These are phyloP conservation scores for Fomitopsis palustris DNA, from an alignment of 1,284 basidiomycete species.

Conservation along the genomic window DNA sequence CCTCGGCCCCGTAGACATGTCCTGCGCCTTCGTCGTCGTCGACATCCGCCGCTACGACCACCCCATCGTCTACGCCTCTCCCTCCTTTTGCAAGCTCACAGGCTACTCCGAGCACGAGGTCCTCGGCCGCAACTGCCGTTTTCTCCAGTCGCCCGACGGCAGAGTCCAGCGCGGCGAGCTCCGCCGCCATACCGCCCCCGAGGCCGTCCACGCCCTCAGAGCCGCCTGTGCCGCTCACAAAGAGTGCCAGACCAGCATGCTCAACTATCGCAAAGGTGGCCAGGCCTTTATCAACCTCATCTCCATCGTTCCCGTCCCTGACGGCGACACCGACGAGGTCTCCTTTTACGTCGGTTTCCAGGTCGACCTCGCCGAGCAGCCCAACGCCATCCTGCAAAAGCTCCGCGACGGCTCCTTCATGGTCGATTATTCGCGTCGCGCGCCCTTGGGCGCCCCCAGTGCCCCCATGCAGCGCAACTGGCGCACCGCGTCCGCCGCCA, in stretches of 20 bases:
- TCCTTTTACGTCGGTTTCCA: constrained; percentile 93
- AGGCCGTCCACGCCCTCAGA: constrained; percentile 68
- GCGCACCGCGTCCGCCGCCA: constrained; percentile 29
- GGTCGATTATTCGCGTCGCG: constrained; percentile 42
- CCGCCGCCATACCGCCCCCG: constrained; percentile 64
- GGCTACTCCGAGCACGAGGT: constrained; percentile 81
- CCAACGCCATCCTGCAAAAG: constrained; percentile 76
- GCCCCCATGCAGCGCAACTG: constrained; percentile 26
- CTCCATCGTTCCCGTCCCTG: constrained; percentile 78
- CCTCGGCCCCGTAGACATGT: constrained; percentile 89
- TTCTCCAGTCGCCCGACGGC: constrained; percentile 78
- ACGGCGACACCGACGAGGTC: constrained; percentile 53
- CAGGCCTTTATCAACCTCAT: constrained; percentile 86
- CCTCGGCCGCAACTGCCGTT: constrained; percentile 88
- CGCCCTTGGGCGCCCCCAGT: constrained; percentile 12
- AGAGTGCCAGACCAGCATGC: constrained; percentile 84
- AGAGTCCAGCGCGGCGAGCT: constrained; percentile 59
- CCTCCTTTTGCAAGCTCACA: constrained; percentile 76
- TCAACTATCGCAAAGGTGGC: constrained; percentile 88
- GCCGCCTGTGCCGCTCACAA: constrained; percentile 68
- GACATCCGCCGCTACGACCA: constrained; percentile 79
- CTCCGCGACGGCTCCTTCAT: constrained; percentile 74
- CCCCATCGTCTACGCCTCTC: constrained; percentile 88
- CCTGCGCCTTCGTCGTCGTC: constrained; percentile 86
- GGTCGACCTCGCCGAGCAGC: constrained; percentile 86